Percentiles rank a stretch among this genome's conserved stretches.
Evolutionary conservation across 768 basidiomycete species (phyloP).

Genomic region (Hericium erinaceus): DNA sequence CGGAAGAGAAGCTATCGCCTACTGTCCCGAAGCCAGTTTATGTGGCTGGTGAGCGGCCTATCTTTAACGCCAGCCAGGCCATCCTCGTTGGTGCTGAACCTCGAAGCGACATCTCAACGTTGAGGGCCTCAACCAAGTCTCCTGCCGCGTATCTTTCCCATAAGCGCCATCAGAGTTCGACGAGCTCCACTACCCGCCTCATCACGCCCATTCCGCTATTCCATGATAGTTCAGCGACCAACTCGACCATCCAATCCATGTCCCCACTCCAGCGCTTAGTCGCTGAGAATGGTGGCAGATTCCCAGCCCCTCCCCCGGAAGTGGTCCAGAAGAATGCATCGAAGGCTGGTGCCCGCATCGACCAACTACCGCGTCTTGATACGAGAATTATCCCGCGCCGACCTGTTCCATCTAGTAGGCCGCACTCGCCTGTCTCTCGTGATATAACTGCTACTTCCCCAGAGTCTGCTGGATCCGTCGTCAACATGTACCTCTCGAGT

Average conservation of each 20-base stretch:
- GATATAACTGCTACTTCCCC: background rate
- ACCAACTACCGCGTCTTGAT: background rate
- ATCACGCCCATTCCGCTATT: slow-evolving; percentile 3
- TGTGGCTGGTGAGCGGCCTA: slow-evolving; percentile 3
- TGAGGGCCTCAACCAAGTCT: background rate
- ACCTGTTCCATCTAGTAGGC: background rate
- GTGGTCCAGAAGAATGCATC: slow-evolving; percentile 7
- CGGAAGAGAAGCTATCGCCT: slow-evolving; percentile 4
- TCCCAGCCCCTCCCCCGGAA: slow-evolving; percentile 9
- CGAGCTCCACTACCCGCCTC: slow-evolving; percentile 13
- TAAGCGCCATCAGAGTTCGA: slow-evolving; percentile 1
- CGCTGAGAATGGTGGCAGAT: background rate
- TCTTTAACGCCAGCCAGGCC: background rate
- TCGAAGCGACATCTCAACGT: too few species aligned
- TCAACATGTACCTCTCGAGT: slow-evolving; percentile 21
- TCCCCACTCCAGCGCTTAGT: slow-evolving; percentile 12
- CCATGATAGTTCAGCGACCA: background rate
- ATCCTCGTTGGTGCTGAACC: background rate
- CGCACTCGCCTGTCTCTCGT: slow-evolving; percentile 1
- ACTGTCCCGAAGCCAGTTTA: slow-evolving; percentile 7
- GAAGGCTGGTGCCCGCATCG: slow-evolving; percentile 4
- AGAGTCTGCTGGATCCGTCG: slow-evolving; percentile 15
- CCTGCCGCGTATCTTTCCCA: slow-evolving; percentile 1
- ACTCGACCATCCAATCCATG: background rate
- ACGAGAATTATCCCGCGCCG: too few species aligned